Conservation (phyloP, 2,329 filamentous ascomycete species). For the Colletotrichum camelliae region DNA sequence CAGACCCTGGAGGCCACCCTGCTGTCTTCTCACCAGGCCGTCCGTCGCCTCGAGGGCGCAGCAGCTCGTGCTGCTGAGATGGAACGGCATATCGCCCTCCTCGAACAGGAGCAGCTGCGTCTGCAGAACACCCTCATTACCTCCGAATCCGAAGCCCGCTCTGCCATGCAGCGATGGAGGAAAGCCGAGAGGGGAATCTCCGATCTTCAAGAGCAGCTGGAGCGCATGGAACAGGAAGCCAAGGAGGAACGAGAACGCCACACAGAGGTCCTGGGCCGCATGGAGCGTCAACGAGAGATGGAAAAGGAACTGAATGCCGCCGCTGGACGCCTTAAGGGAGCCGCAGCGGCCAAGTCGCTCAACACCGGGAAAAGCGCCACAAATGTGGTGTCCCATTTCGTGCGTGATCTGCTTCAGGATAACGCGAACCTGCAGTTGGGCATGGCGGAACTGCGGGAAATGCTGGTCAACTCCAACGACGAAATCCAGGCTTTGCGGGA, state of each 20-base stretch:
- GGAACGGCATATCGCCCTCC: slow-evolving; percentile 77
- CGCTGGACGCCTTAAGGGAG: slow-evolving; percentile 80
- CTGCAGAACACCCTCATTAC: slow-evolving; percentile 71
- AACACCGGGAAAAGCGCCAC: slow-evolving; percentile 63
- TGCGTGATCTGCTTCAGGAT: slow-evolving; percentile 92
- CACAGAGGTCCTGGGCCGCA: slow-evolving; percentile 77
- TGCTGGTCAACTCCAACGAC: slow-evolving; percentile 90
- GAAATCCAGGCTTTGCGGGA: slow-evolving; percentile 89
- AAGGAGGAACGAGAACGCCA: slow-evolving; percentile 82
- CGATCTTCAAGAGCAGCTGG: slow-evolving; percentile 85
- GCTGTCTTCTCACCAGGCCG: slow-evolving; percentile 76
- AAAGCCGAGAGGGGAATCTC: slow-evolving; percentile 81
- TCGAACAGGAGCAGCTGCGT: slow-evolving; percentile 82
- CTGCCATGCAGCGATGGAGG: slow-evolving; percentile 83
- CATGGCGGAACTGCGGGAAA: slow-evolving; percentile 87
- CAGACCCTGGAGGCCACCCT: slow-evolving; percentile 78
- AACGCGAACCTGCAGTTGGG: slow-evolving; percentile 93
- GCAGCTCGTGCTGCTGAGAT: slow-evolving; percentile 78
- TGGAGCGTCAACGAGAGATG: slow-evolving; percentile 83
- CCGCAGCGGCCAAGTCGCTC: slow-evolving; percentile 73
- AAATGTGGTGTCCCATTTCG: slow-evolving; percentile 90
- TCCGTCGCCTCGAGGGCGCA: slow-evolving; percentile 76
- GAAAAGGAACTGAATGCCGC: slow-evolving; percentile 83
- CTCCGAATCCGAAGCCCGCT: slow-evolving; percentile 77
- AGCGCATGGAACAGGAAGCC: slow-evolving; percentile 85